Conservation (phyloP, 2,329 filamentous ascomycete genomes). For the Nigrospora oryzae region DNA sequence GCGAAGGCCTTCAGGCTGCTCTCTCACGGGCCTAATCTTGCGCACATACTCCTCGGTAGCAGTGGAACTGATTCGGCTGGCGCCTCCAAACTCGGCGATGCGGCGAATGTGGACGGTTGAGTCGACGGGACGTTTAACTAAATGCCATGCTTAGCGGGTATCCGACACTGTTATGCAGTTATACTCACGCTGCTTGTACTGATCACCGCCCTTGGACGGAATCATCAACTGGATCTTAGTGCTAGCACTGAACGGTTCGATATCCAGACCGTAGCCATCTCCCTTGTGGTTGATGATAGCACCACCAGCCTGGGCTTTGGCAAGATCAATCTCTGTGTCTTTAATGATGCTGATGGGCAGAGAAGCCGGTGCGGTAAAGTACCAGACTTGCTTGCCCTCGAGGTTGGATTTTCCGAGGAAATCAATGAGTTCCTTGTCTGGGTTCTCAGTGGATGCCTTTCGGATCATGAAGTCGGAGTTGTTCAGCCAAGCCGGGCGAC, state of each 20-base stretch:
- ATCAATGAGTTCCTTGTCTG: constrained; percentile 37
- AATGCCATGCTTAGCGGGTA: not conserved
- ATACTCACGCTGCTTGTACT: constrained; percentile 45
- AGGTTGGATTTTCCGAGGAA: constrained; percentile 51
- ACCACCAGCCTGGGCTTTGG: constrained; percentile 42
- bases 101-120: constrained; percentile 59
- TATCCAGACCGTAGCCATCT: constrained; percentile 51
- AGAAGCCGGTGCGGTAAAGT: constrained; percentile 65
- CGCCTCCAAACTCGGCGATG: constrained; percentile 45
- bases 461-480: constrained; percentile 46
- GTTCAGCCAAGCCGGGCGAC: constrained; percentile 30
- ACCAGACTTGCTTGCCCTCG: constrained; percentile 70
- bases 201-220: constrained; percentile 44
- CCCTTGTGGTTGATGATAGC: constrained; percentile 55
- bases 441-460: constrained; percentile 32
- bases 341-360: constrained; percentile 61
- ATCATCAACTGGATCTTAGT: constrained; percentile 52
- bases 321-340: constrained; percentile 52
- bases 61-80: constrained; percentile 28
- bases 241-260: constrained; percentile 41
- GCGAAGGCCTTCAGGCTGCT: constrained; percentile 60
- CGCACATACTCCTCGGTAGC: constrained; percentile 31
- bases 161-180: constrained; percentile 3
- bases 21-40: constrained; percentile 40
- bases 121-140: constrained; percentile 39